phyloP scores from a whole-genome alignment of 2,329 filamentous ascomycete genomes.

The Aspergillus fumigatus region DNA sequence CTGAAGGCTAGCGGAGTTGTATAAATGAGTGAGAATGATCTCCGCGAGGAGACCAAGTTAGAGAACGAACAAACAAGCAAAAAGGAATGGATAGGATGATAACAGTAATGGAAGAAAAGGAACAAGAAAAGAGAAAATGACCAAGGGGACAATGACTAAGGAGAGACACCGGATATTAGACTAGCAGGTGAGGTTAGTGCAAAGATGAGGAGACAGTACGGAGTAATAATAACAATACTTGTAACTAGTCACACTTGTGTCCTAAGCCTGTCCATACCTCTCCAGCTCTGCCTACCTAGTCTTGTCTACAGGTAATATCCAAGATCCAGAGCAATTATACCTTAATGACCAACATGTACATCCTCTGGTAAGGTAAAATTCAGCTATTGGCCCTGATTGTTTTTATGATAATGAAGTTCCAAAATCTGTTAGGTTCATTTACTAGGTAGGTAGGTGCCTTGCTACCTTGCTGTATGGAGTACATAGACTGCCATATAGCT shows the following conservation, averaged over 20 bases:
- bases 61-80: background rate
- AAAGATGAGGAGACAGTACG: background rate
- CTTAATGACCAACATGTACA: background rate
- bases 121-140: slow-evolving; percentile 8
- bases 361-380: background rate
- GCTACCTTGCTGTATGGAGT: no score
- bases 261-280: background rate
- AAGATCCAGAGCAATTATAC: background rate
- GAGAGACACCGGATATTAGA: slow-evolving; percentile 11
- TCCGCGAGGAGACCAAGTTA: background rate
- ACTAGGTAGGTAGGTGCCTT: no score
- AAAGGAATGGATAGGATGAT: slow-evolving; percentile 9
- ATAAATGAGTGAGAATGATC: slow-evolving; percentile 13
- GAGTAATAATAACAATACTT: background rate
- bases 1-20: slow-evolving; percentile 15
- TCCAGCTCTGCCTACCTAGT: no score
- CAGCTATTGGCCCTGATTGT: background rate
- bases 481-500: background rate
- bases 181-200: background rate
- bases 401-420: no score
- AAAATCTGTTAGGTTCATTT: no score
- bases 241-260: background rate
- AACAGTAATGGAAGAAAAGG: slow-evolving; percentile 6
- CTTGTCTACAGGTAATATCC: background rate
- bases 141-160: slow-evolving; percentile 6